These are phyloP conservation scores for Geoglossum cookeanum DNA, from an alignment of 2,329 filamentous ascomycete genomes.

Conservation along the genomic window DNA sequence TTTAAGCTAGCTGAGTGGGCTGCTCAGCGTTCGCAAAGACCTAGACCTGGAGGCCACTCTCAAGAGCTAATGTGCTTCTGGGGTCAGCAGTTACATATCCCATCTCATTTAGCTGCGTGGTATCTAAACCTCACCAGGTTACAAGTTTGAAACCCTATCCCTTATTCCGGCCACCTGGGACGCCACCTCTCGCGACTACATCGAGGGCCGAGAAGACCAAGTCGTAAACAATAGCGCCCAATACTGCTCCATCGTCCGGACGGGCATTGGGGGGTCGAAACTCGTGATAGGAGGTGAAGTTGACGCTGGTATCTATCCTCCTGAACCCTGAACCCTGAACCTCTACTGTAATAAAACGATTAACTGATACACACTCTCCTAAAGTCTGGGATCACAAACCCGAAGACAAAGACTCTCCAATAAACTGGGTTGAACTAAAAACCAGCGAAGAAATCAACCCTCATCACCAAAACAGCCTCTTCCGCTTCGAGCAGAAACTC, in stretches of 20 bases:
- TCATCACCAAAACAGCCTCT: slow-evolving; percentile 43
- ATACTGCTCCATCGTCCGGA: slow-evolving; percentile 87
- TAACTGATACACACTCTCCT: not conserved
- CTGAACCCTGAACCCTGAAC: not conserved
- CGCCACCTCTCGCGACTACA: slow-evolving; percentile 51
- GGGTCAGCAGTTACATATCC: slow-evolving; percentile 34
- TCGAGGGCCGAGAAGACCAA: slow-evolving; percentile 53
- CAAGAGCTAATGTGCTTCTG: slow-evolving; percentile 81
- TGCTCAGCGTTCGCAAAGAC: slow-evolving; percentile 32
- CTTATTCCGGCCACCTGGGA: slow-evolving; percentile 60
- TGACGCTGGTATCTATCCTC: slow-evolving; percentile 46
- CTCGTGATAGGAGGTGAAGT: slow-evolving; percentile 85
- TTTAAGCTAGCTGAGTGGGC: slow-evolving; percentile 46
- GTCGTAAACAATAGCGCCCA: slow-evolving; percentile 78
- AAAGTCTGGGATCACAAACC: slow-evolving; percentile 74
- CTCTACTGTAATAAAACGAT: no score
- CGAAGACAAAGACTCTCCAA: slow-evolving; percentile 39
- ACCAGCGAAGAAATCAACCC: slow-evolving; percentile 50
- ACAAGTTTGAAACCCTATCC: slow-evolving; percentile 85
- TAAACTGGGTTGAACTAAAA: slow-evolving; percentile 91
- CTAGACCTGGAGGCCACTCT: slow-evolving; percentile 35
- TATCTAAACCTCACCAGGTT: slow-evolving; percentile 36
- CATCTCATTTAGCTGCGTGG: not conserved
- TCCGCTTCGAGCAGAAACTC: slow-evolving; percentile 73
- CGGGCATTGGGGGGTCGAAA: slow-evolving; percentile 56